Base-by-base conservation (phyloP, 371 early-diverging fungal species). In the Entomophthora muscae region DNA sequence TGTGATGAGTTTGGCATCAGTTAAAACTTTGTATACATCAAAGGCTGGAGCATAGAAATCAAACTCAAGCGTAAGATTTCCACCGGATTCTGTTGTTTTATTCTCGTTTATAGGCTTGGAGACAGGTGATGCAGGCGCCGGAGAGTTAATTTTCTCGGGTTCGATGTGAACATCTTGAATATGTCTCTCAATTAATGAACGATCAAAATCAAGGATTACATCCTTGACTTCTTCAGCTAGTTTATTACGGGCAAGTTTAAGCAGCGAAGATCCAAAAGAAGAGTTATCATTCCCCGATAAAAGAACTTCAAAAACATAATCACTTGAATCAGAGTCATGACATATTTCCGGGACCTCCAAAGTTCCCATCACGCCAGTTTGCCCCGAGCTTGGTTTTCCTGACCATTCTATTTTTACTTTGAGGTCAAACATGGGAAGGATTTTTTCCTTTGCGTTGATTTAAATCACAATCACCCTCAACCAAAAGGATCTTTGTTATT, bases 391-490 rank as follows among this genome's bases (percentile, higher is more conserved):
- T 57, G 13, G 26, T 21, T 26, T 57, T 30, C 27, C 26, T 2
- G 29, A 1, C 31, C 12, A 10, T 24, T 29, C 31, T 57, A 12
- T 1, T 2, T 57, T 74, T 58, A 76, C 62, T 23, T 72, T 72
- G 22, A 93, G 70, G 68, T 93, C 93, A 69, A 77, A 93, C 64
- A 93, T 84, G 53, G 87, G 82, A 59, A 90, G 83, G 26, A 93
- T 75, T 71, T 88, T n/a, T 86, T 59, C 91, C 90, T 72, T 93
- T 93, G 66, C 93, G 80, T 69, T 88, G 86, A 74, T 88, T 88
- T 65, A 93, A 74, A 64, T 89, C 89, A 27, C 78, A 86, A 70
- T 92, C 91, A 24, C 91, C 91, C 21, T 71, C 72, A 52, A 84
- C 77, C 7, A 77, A 75, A 53, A 72, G 68, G 21, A 88, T 72